Evolutionary conservation across 139 green algal species (phyloP).

Genomic region (Chlamydomonas incerta): DNA sequence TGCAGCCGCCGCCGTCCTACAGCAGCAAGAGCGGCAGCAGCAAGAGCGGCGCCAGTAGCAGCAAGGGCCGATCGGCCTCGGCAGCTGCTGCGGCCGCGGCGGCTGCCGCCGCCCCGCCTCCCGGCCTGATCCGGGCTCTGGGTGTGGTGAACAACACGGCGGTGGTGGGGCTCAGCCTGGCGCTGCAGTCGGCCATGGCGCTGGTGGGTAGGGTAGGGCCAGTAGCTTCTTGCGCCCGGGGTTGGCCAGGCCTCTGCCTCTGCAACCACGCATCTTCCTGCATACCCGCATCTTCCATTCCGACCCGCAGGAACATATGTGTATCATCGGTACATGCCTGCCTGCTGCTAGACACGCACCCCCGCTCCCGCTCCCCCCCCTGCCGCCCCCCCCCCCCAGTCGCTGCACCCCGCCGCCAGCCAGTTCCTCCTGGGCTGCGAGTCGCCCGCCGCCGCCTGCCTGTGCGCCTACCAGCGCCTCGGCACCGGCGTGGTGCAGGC

Average conservation of each 20-base stretch:
- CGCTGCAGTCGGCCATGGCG: conserved; percentile 22
- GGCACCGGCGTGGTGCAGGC: neutral
- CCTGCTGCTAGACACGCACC: no score
- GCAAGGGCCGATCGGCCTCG: neutral
- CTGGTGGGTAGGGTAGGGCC: neutral
- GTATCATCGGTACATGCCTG: no score
- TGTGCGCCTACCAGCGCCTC: conserved; percentile 31
- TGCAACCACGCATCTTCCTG: neutral
- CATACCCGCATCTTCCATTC: neutral
- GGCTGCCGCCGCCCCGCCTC: no score
- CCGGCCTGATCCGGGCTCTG: neutral
- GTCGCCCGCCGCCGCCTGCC: conserved; percentile 9
- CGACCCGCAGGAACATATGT: no score
- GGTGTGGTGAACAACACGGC: neutral
- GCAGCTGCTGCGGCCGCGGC: neutral
- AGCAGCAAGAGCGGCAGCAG: neutral
- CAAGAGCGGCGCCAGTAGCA: neutral
- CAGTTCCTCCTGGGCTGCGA: conserved; percentile 36
- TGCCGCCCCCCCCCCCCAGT: no score
- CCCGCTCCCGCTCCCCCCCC: no score
- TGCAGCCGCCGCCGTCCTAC: neutral
- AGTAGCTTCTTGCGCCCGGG: no score
- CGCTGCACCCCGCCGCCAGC: conserved; percentile 22
- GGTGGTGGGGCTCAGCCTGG: neutral
- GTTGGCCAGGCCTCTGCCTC: no score